Percentiles rank a stretch among this genome's conserved stretches.
phyloP scores from a whole-genome alignment of 2,329 filamentous ascomycete genomes.

The Bimuria novae-zelandiae region DNA sequence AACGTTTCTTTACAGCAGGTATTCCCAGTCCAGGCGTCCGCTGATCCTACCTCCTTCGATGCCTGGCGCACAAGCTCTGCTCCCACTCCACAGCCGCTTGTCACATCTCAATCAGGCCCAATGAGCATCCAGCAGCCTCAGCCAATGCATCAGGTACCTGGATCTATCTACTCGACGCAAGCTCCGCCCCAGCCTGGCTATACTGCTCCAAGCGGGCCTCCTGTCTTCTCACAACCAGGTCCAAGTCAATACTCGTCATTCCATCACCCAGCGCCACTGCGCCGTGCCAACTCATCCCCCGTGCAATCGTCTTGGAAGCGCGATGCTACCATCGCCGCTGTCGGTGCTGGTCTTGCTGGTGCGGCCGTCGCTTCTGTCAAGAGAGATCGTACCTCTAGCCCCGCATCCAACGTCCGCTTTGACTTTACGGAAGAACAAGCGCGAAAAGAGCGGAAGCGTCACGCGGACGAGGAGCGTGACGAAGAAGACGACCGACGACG shows the following conservation, averaged over 20 bases:
- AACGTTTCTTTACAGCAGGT: constrained; percentile 64
- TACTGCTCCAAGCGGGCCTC: constrained; percentile 46
- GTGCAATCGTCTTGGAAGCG: constrained; percentile 45
- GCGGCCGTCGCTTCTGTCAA: constrained; percentile 44
- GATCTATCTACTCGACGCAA: constrained; percentile 64
- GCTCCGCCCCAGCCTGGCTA: constrained; percentile 47
- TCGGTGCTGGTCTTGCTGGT: constrained; percentile 50
- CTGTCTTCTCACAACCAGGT: constrained; percentile 44
- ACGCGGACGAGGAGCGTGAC: constrained; percentile 37
- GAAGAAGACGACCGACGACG: constrained; percentile 31
- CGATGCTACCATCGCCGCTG: constrained; percentile 52
- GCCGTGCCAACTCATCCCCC: constrained; percentile 55
- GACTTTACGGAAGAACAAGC: constrained; percentile 62
- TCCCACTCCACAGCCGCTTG: constrained; percentile 44
- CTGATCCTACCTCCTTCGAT: constrained; percentile 68
- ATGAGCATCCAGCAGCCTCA: constrained; percentile 84
- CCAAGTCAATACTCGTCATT: constrained; percentile 28
- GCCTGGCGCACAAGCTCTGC: constrained; percentile 57
- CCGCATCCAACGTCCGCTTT: constrained; percentile 59
- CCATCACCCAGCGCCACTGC: constrained; percentile 33
- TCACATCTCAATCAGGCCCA: constrained; percentile 48
- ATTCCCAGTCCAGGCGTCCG: constrained; percentile 65
- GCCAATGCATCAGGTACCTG: constrained; percentile 73
- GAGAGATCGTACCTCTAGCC: constrained; percentile 33
- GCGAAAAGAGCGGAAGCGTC: constrained; percentile 48